phyloP scores from a whole-genome alignment of 129 eudicot species.

The Artemisia argyi region DNA sequence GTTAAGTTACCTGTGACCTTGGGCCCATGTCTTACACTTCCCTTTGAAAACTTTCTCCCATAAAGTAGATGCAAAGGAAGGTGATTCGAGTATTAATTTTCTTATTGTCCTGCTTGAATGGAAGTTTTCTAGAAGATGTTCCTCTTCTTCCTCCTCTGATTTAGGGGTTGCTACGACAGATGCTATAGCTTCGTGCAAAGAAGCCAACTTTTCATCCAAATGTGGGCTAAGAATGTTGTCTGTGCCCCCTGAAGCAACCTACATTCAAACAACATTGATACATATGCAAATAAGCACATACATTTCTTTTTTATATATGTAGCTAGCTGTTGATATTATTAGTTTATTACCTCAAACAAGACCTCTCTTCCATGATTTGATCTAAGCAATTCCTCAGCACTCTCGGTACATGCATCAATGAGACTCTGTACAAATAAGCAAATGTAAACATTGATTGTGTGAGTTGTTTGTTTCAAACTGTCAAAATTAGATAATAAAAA shows the following conservation, averaged over 20 bases:
- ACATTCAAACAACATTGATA: not conserved
- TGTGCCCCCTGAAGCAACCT: slow-evolving; percentile 91
- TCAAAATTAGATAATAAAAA: too few species aligned
- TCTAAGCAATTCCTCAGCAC: too few species aligned
- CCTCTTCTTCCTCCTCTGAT: slow-evolving; percentile 52
- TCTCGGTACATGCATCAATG: too few species aligned
- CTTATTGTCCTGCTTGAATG: slow-evolving; percentile 86
- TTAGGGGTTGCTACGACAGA: slow-evolving; percentile 58
- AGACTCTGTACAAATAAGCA: too few species aligned
- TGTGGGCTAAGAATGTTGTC: slow-evolving; percentile 68
- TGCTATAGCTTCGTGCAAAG: slow-evolving; percentile 64
- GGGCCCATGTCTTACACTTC: slow-evolving; percentile 67
- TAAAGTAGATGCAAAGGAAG: slow-evolving; percentile 65
- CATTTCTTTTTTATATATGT: too few species aligned
- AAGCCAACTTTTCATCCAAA: slow-evolving; percentile 58
- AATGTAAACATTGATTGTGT: too few species aligned
- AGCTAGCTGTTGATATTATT: too few species aligned
- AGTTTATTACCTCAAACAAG: too few species aligned
- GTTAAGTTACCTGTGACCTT: slow-evolving; percentile 75
- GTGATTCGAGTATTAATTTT: slow-evolving; percentile 74
- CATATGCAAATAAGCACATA: too few species aligned
- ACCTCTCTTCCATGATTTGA: too few species aligned
- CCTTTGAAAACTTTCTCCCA: slow-evolving; percentile 81
- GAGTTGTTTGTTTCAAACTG: too few species aligned
- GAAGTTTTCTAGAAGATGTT: slow-evolving; percentile 76